Evolutionary conservation across 495 filamentous ascomycete species (phyloP).

Genomic region (Talaromyces trachyspermus): DNA sequence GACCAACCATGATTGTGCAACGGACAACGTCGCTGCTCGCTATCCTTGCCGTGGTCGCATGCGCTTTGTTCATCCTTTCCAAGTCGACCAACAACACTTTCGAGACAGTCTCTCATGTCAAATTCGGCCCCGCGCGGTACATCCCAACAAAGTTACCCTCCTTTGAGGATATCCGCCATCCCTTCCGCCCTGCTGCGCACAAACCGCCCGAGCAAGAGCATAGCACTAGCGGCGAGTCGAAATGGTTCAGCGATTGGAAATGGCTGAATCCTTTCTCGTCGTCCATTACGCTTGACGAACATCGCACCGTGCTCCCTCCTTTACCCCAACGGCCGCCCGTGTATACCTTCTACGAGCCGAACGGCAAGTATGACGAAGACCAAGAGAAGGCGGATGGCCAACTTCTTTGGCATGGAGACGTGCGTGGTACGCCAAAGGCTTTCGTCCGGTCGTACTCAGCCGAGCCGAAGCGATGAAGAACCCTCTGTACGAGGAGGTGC

Average conservation of each 20-base stretch:
- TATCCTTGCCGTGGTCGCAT: slow-evolving; percentile 34
- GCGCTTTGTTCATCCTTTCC: slow-evolving; percentile 37
- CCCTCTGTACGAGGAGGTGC: slow-evolving; percentile 55
- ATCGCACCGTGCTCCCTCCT: slow-evolving; percentile 78
- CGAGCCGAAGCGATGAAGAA: slow-evolving; percentile 80
- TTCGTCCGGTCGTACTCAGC: slow-evolving; percentile 75
- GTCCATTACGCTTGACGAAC: slow-evolving; percentile 76
- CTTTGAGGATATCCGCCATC: slow-evolving; percentile 13
- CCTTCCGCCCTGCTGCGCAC: slow-evolving; percentile 66
- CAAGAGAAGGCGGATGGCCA: slow-evolving; percentile 64
- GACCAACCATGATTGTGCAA: slow-evolving; percentile 35
- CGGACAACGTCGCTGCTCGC: slow-evolving; percentile 35
- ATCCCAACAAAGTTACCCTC: slow-evolving; percentile 35
- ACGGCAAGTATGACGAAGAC: slow-evolving; percentile 50
- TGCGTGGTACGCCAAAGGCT: slow-evolving; percentile 92
- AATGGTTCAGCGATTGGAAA: slow-evolving; percentile 82
- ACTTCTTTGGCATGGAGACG: slow-evolving; percentile 80
- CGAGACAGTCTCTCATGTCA: slow-evolving; percentile 21
- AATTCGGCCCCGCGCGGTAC: slow-evolving; percentile 33
- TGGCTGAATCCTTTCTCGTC: slow-evolving; percentile 90
- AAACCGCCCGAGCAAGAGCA: slow-evolving; percentile 71
- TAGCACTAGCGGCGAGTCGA: slow-evolving; percentile 67
- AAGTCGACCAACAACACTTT: slow-evolving; percentile 27
- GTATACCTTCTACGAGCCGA: slow-evolving; percentile 86
- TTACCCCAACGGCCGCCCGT: slow-evolving; percentile 64